These are phyloP conservation scores for Aureobasidium melanogenum DNA, from an alignment of 2,329 filamentous ascomycete species.

Conservation along the genomic window DNA sequence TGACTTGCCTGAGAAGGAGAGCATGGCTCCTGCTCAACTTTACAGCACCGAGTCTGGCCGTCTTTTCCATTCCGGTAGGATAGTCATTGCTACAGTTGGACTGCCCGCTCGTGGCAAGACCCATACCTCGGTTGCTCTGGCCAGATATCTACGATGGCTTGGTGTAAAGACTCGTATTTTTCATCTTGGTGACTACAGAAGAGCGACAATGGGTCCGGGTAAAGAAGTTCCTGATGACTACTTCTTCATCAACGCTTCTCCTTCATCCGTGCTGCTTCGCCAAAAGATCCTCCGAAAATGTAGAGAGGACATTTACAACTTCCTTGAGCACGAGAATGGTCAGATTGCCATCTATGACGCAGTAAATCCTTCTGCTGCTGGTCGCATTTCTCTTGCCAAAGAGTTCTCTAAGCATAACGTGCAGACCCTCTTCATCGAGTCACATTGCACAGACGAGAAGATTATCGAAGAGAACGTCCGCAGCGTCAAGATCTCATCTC, in stretches of 20 bases:
- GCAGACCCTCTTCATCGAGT: constrained; percentile 93
- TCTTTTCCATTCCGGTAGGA: constrained; percentile 92
- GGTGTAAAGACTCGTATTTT: constrained; percentile 98
- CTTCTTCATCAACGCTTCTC: constrained; percentile 91
- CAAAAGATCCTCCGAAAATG: constrained; percentile 98
- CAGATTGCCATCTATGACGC: constrained; percentile 98
- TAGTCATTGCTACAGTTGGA: constrained; percentile 94
- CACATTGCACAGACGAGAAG: constrained; percentile 82
- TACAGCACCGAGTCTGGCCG: constrained; percentile 98
- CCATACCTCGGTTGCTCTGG: constrained; percentile 92
- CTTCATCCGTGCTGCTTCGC: constrained; percentile 81
- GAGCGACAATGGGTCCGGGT: constrained; percentile 76
- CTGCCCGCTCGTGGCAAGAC: constrained; percentile 94
- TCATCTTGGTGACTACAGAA: constrained; percentile 90
- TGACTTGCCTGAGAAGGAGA: constrained; percentile 72
- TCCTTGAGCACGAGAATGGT: constrained; percentile 93
- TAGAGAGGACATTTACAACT: constrained; percentile 91
- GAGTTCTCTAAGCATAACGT: constrained; percentile 98
- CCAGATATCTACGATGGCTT: constrained; percentile 90
- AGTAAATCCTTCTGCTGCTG: constrained; percentile 81
- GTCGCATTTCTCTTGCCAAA: constrained; percentile 76
- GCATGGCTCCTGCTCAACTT: constrained; percentile 88
- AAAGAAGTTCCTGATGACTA: constrained; percentile 91
- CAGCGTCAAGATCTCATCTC: constrained; percentile 95
- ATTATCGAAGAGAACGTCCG: constrained; percentile 96